Base-by-base conservation (phyloP, 2,329 filamentous ascomycete species). In the Penicillium sp. region DNA sequence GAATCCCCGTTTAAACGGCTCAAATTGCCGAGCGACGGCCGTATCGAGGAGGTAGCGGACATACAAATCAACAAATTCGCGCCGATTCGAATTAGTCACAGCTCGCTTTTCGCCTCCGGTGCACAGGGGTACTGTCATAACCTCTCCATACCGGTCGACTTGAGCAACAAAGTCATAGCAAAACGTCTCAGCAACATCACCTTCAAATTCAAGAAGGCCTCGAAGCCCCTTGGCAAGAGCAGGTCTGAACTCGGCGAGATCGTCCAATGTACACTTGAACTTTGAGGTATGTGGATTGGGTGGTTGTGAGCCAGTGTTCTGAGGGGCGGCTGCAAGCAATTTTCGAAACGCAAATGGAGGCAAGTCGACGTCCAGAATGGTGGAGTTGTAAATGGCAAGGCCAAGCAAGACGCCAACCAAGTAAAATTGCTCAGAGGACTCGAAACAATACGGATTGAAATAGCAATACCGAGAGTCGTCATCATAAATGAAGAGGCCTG, bases 371-470 rank as follows among this genome's bases (percentile, higher is more conserved):
- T 97, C 93, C 19, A 97, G 81, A 67, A 97, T 97, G 0, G 92
- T 97, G 2, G 92, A 96, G 76, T 97, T 97, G 79, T 97, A 96
- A 63, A 97, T 96, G 14, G 93, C 93, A 60, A 97, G 81, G 0
- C 93, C 93, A 57, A 97, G 84, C 7, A 97, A 84, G 13, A 95
- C 91, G 0, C 93, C 93, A 30, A 97, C 90, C 25, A 97, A 83
- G 73, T 95, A 96, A 76, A 91, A 97, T 67, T 96, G 92, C 71
- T 97, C 92, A 0, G 92, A 93, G 0, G 91, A 93, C 74, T 97
- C 93, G 68, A 97, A 93, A 16, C 91, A 92, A 72, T 89, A 87
- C 0, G 93, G 90, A 73, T 97, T 97, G 80, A 97, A 97, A 76
- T 97, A 97, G 78, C 93, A 97, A 72, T 90, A 92, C 51, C 87